Base-by-base conservation (phyloP, 768 basidiomycete species). In the Termitomyces sp. region DNA sequence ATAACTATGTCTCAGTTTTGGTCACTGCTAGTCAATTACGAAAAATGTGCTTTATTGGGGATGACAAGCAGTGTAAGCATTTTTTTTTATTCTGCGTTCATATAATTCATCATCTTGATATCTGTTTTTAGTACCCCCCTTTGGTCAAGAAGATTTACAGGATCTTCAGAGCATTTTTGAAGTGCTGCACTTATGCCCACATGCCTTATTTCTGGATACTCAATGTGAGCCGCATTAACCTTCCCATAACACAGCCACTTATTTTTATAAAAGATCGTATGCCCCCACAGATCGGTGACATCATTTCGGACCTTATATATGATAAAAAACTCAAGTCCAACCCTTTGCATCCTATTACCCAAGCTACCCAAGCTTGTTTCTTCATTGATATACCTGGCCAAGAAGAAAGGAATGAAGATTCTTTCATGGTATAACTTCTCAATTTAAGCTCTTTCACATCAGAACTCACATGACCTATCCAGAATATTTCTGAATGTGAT, bases 121-220 rank as follows among this genome's bases (percentile, higher is more conserved):
- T 9, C 50, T 48, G 61, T 45, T 42, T 61, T 34, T 52, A 93
- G 91, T 93, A 61, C 88, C 91, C 60, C 90, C 91, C 2, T 80
- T 76, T 83, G 90, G 88, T 9, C 80, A 88, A 60, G 88, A 89
- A 59, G 78, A 86, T 42, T 71, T 86, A 40, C 66, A 76, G 54
- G 78, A 77, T 2, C 73, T 92, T 12, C 76, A 86, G 58, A 90
- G 88, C 62, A 80, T 93, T 10, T 92, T 93, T 79, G 90, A 92
- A 57, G 64, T 88, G n/a, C 46, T 69, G 0, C 86, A 92, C 63
- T 73, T 93, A 3, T 65, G 70, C 10, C 61, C 71, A 24, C 58
- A 70, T 58, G 72, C 76, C 2, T 56, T 80, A 4, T 83, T 92
- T 58, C 72, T 93, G 38, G 73, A 90, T 58, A 90, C 77, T 1